Percentiles rank a stretch among this genome's conserved stretches.
phyloP scores from a whole-genome alignment of 129 eudicot species.

The Logfia minima region DNA sequence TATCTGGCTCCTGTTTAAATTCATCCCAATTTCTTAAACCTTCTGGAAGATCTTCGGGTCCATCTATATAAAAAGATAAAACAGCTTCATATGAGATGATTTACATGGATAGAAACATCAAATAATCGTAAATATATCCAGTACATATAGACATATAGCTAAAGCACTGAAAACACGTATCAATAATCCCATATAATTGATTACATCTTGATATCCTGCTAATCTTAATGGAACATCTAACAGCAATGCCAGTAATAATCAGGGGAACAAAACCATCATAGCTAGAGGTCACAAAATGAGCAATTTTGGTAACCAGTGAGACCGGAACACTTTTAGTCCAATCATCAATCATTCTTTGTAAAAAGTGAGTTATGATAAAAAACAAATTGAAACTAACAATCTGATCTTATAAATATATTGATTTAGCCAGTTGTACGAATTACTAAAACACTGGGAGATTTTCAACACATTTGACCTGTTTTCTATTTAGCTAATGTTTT shows the following conservation, averaged over 20 bases:
- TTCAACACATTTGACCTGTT: not conserved
- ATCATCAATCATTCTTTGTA: not conserved
- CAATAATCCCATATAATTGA: slow-evolving; percentile 11
- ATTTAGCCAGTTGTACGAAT: not conserved
- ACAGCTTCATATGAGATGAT: slow-evolving; percentile 13
- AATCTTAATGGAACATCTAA: too few relatives aligned
- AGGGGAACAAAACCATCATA: too few relatives aligned
- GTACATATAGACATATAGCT: not conserved
- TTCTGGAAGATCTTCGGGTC: slow-evolving; percentile 45
- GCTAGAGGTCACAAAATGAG: too few relatives aligned
- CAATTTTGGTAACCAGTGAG: too few relatives aligned
- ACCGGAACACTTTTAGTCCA: not conserved
- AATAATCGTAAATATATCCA: not conserved
- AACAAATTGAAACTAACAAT: not conserved
- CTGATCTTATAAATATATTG: not conserved
- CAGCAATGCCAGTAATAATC: too few relatives aligned
- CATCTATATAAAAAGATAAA: slow-evolving; percentile 45
- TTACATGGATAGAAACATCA: slow-evolving; percentile 12
- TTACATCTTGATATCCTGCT: too few relatives aligned
- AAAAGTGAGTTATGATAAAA: not conserved
- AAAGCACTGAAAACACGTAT: not conserved
- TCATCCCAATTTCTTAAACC: slow-evolving; percentile 53
- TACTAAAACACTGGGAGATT: not conserved
- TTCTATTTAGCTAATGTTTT: not conserved
- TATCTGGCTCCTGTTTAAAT: slow-evolving; percentile 32